These are phyloP conservation scores for Kingdonia uniflora DNA, from an alignment of 164 flowering plant genomes.

Conservation along the genomic window DNA sequence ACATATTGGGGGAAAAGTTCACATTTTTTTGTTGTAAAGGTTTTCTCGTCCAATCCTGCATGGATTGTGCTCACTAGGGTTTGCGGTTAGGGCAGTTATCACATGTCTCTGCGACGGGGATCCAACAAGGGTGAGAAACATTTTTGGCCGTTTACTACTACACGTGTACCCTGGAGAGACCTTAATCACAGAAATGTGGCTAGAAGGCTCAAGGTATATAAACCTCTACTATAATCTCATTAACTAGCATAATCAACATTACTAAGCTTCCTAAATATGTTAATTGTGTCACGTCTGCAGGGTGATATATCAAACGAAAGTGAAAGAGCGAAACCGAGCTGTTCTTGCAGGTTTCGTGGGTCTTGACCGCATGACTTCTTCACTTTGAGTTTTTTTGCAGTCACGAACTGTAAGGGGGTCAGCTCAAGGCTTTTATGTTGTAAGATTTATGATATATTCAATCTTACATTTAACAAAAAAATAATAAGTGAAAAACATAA, in stretches of 20 bases:
- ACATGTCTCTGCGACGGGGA: slow-evolving; percentile 68
- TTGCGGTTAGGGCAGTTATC: slow-evolving; percentile 79
- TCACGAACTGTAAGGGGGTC: background rate
- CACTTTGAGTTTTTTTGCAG: slow-evolving; percentile 22
- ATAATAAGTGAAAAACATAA: too few species aligned
- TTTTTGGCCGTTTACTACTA: slow-evolving; percentile 69
- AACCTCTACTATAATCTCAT: background rate
- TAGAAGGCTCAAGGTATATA: slow-evolving; percentile 54
- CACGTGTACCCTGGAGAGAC: slow-evolving; percentile 95
- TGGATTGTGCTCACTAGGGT: slow-evolving; percentile 90
- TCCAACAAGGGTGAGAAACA: slow-evolving; percentile 42
- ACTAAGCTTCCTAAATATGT: background rate
- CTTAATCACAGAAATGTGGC: slow-evolving; percentile 92
- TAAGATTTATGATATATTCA: too few species aligned
- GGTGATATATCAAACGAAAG: slow-evolving; percentile 67
- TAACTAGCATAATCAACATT: background rate
- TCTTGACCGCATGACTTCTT: slow-evolving; percentile 36
- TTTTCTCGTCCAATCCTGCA: slow-evolving; percentile 90
- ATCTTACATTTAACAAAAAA: too few species aligned
- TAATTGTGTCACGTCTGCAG: slow-evolving; percentile 32
- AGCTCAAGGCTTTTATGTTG: too few species aligned
- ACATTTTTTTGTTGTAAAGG: slow-evolving; percentile 27
- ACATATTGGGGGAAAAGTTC: too few species aligned
- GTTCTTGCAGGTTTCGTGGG: slow-evolving; percentile 76
- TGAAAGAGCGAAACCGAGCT: slow-evolving; percentile 61